These are phyloP conservation scores for Sanghuangporus baumii DNA, from an alignment of 1,284 basidiomycete genomes.

Conservation along the genomic window DNA sequence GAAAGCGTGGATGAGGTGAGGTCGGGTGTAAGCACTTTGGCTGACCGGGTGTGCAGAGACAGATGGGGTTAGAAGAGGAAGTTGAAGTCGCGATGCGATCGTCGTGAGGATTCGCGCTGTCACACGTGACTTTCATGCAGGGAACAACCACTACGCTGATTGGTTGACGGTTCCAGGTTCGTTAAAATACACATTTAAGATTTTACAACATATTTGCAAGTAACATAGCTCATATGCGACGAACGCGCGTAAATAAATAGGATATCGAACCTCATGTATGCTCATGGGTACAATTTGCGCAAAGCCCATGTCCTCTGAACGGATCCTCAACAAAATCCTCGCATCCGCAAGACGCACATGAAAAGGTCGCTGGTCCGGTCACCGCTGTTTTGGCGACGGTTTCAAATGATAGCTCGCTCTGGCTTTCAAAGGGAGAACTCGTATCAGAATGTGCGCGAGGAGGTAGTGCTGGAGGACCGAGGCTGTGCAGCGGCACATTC, in stretches of 20 bases:
- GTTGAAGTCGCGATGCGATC: constrained; percentile 1
- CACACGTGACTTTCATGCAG: neutral
- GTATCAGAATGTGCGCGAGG: constrained; percentile 12
- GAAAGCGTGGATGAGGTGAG: neutral
- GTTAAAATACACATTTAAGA: neutral
- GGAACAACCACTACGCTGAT: neutral
- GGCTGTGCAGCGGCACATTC: neutral
- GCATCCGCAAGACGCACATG: constrained; percentile 7
- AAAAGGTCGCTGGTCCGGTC: too few species aligned
- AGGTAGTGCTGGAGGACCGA: neutral
- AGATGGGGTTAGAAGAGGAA: neutral
- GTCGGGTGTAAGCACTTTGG: neutral
- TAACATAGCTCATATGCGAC: neutral
- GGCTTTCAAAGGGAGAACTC: constrained; percentile 17
- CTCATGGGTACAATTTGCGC: constrained; percentile 14
- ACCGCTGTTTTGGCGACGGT: constrained; percentile 1
- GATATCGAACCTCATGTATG: constrained; percentile 7
- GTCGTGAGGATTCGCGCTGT: neutral
- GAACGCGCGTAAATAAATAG: neutral
- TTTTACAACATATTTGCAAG: neutral
- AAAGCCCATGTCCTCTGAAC: constrained; percentile 10
- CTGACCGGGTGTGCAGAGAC: neutral
- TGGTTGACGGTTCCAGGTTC: neutral
- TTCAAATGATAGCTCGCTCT: constrained; percentile 15
- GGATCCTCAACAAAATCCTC: constrained; percentile 16